These are phyloP conservation scores for Lavandula angustifolia DNA, from an alignment of 257 asterid genomes.

Conservation along the genomic window DNA sequence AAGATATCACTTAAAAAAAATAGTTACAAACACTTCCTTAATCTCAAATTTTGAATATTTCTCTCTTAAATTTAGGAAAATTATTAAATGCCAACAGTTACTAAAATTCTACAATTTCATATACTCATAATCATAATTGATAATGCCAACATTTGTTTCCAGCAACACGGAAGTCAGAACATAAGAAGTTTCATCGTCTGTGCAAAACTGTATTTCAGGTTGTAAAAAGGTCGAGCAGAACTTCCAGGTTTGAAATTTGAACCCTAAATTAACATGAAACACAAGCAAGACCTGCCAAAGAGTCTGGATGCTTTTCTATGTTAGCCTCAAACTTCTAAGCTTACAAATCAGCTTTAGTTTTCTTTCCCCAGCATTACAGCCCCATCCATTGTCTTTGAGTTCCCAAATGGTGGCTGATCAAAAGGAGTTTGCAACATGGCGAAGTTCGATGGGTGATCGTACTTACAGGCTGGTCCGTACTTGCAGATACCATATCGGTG, in stretches of 20 bases:
- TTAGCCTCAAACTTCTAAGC: conserved; percentile 29
- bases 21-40: no score
- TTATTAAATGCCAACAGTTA: no score
- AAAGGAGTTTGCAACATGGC: conserved; percentile 36
- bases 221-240: conserved; percentile 30
- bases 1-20: no score
- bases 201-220: conserved; percentile 24
- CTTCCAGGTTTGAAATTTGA: conserved; percentile 21
- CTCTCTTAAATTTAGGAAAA: no score
- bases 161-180: conserved; percentile 17
- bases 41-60: no score
- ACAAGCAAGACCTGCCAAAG: conserved; percentile 10
- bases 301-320: conserved; percentile 17
- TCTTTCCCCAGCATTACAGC: conserved; percentile 40
- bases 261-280: conserved; percentile 19
- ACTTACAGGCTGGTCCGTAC: conserved; percentile 86
- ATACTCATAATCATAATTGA: no score
- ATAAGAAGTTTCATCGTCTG: conserved; percentile 5
- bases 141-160: background rate
- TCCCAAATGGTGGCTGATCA: conserved; percentile 37
- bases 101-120: no score
- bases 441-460: conserved; percentile 71
- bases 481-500: conserved; percentile 89
- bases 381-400: conserved; percentile 36
- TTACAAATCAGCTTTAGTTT: conserved; percentile 44